A percentile compares a stretch with the other conserved stretches of the same genome.
phyloP scores from a whole-genome alignment of 441 rosid genomes.

The Gossypium schwendimanii region DNA sequence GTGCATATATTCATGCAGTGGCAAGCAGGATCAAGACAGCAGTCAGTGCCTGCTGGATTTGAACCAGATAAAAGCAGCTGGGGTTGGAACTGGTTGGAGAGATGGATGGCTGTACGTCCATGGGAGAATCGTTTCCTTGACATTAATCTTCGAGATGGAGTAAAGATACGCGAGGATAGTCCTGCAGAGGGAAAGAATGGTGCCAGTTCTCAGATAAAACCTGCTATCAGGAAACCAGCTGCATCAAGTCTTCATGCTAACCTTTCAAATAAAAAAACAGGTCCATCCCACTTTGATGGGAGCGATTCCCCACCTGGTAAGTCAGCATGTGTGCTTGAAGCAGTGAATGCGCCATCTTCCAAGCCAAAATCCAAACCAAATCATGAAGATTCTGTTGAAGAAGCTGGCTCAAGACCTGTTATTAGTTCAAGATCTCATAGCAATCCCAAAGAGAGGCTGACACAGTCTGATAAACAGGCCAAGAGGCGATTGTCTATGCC shows the following conservation, averaged over 20 bases:
- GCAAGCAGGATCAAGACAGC: constrained; percentile 90
- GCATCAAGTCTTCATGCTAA: constrained; percentile 35
- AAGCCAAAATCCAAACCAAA: constrained; percentile 47
- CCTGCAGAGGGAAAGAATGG: constrained; percentile 38
- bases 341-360: constrained; percentile 28
- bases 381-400: constrained; percentile 46
- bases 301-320: constrained; percentile 54
- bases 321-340: constrained; percentile 44
- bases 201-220: constrained; percentile 44
- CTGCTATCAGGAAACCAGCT: constrained; percentile 41
- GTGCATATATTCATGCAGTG: constrained; percentile 46
- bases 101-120: constrained; percentile 99
- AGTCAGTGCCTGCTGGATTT: constrained; percentile 55
- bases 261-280: constrained; percentile 54
- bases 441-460: constrained; percentile 81
- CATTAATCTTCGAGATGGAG: constrained; percentile 75
- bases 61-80: constrained; percentile 95
- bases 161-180: constrained; percentile 49
- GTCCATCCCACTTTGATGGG: constrained; percentile 63
- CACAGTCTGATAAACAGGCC: constrained; percentile 40
- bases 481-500: constrained; percentile 80
- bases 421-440: constrained; percentile 62
- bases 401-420: constrained; percentile 44
- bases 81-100: constrained; percentile 99
- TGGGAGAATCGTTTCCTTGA: constrained; percentile 99